These are phyloP conservation scores for Salix dunnii DNA, from an alignment of 345 rosid species.

Conservation along the genomic window DNA sequence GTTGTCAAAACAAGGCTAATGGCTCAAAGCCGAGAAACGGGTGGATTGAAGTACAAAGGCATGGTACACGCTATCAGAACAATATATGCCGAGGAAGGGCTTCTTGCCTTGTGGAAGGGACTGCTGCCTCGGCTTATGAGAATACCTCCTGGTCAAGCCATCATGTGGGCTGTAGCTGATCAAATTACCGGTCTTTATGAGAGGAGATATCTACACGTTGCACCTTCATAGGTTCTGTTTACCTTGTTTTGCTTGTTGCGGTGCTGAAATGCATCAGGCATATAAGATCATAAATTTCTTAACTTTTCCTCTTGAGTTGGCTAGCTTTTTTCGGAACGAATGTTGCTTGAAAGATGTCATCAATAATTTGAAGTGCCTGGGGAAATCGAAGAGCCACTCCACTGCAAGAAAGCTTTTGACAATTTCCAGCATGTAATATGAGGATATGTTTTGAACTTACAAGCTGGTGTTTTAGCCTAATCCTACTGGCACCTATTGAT, in stretches of 20 bases:
- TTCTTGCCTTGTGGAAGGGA: constrained; percentile 84
- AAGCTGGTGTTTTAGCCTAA: too few species aligned
- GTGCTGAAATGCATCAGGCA: constrained; percentile 11
- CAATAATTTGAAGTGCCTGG: constrained; percentile 2
- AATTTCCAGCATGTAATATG: background rate
- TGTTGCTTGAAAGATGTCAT: background rate
- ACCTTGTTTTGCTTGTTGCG: constrained; percentile 14
- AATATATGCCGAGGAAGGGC: constrained; percentile 79
- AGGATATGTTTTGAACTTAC: too few species aligned
- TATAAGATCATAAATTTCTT: background rate
- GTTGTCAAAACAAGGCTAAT: constrained; percentile 97
- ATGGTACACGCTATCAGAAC: constrained; percentile 88
- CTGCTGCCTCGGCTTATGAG: constrained; percentile 92
- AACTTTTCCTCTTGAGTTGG: background rate
- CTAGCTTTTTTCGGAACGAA: background rate
- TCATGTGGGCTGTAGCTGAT: constrained; percentile 99
- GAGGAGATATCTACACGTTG: constrained; percentile 47
- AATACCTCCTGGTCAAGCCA: constrained; percentile 97
- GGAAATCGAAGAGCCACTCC: background rate
- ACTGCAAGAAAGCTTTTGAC: background rate
- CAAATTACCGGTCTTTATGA: constrained; percentile 82
- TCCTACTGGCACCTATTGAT: too few species aligned
- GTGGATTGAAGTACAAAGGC: constrained; percentile 70
- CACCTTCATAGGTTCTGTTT: constrained; percentile 42
- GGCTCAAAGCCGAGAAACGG: constrained; percentile 73